A percentile compares a stretch with the other conserved stretches of the same genome.
These are phyloP conservation scores for Neckera pumila DNA, from an alignment of 225 moss, liverwort and hornwort genomes.

Conservation along the genomic window DNA sequence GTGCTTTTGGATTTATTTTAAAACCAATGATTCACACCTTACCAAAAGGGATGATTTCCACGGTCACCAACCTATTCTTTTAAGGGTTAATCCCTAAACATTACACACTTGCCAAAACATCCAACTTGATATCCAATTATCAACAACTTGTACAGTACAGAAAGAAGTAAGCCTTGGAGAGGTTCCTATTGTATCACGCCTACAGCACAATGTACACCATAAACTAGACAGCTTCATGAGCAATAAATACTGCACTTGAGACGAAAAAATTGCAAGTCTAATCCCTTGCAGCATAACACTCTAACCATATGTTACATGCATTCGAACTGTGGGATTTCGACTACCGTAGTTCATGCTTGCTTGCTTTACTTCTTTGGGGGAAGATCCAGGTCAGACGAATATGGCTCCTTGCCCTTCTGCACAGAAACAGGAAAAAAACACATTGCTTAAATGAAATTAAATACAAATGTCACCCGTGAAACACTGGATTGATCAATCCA, in stretches of 20 bases:
- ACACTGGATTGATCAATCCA: not conserved
- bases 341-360: not conserved
- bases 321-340: not conserved
- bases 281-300: not conserved
- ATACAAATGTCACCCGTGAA: not conserved
- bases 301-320: slow-evolving; percentile 25
- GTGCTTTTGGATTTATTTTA: no score
- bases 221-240: not conserved
- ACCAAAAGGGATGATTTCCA: no score
- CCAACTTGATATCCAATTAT: not conserved
- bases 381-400: slow-evolving; percentile 52
- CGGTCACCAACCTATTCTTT: no score
- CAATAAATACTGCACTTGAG: not conserved
- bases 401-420: slow-evolving; percentile 64
- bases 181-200: not conserved
- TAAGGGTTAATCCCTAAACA: not conserved
- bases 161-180: not conserved
- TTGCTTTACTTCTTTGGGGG: slow-evolving; percentile 35
- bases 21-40: no score
- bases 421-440: not conserved
- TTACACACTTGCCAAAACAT: not conserved
- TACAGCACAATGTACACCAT: not conserved
- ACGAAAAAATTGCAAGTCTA: not conserved
- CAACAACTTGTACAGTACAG: slow-evolving; percentile 1
- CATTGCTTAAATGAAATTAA: not conserved